Conservation (phyloP, 2,329 filamentous ascomycete species). For the Colletotrichum spinosum region DNA sequence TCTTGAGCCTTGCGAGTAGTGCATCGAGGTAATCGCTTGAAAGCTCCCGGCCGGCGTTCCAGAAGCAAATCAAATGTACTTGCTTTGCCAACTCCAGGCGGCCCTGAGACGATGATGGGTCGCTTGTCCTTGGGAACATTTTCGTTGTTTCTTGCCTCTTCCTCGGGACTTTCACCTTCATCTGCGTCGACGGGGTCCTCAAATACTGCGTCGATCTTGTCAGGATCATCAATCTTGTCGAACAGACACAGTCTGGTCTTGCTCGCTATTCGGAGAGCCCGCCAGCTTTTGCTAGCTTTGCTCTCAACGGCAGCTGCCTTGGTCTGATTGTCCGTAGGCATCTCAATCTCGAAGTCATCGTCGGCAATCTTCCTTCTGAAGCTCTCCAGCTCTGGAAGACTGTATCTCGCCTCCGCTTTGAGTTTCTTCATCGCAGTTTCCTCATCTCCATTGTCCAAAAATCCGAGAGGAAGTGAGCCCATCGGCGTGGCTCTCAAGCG, state of each 20-base stretch:
- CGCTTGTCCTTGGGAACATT: conserved; percentile 60
- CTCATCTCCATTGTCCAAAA: conserved; percentile 76
- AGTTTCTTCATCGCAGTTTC: conserved; percentile 73
- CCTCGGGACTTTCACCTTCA: conserved; percentile 47
- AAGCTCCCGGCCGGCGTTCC: conserved; percentile 72
- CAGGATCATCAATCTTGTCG: conserved; percentile 88
- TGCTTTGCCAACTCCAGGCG: conserved; percentile 71
- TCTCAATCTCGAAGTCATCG: conserved; percentile 88
- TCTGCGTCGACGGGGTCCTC: conserved; percentile 56
- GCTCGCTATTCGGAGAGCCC: conserved; percentile 84
- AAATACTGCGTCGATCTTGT: conserved; percentile 73
- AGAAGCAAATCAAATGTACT: conserved; percentile 73
- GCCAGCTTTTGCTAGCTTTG: conserved; percentile 92
- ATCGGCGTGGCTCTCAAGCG: conserved; percentile 76
- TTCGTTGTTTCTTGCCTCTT: conserved; percentile 43
- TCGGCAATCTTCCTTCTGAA: conserved; percentile 81
- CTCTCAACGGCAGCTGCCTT: conserved; percentile 70
- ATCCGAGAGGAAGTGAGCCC: conserved; percentile 81
- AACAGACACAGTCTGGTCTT: conserved; percentile 80
- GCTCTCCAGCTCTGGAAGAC: conserved; percentile 75
- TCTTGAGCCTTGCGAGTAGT: conserved; percentile 63
- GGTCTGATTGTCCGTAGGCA: conserved; percentile 74
- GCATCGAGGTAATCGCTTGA: conserved; percentile 68
- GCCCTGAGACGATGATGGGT: conserved; percentile 76
- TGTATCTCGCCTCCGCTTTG: conserved; percentile 73